A percentile compares a stretch with the other conserved stretches of the same genome.
Conservation (phyloP, 148 eudicot species). For the Fagopyrum homotropicum region DNA sequence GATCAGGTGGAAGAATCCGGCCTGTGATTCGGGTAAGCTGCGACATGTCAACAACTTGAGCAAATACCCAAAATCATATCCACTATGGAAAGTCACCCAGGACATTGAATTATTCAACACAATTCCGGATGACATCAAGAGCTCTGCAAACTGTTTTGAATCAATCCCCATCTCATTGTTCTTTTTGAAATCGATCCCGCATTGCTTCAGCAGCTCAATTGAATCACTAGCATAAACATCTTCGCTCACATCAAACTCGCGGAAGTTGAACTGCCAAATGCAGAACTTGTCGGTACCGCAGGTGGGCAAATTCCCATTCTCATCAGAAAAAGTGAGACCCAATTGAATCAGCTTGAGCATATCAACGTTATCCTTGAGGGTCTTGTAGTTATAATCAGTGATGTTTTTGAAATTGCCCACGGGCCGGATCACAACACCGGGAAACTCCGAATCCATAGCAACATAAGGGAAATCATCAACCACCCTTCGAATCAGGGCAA, state of each 20-base stretch:
- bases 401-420: conserved; percentile 8
- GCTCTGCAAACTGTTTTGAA: conserved; percentile 8
- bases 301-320: conserved; percentile 14
- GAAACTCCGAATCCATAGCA: conserved; percentile 16
- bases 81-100: conserved; percentile 13
- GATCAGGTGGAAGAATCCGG: conserved; percentile 12
- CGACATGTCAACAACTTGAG: conserved; percentile 8
- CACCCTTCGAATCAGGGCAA: conserved; percentile 5
- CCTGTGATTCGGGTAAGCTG: conserved; percentile 5
- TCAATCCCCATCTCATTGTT: conserved; percentile 5
- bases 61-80: conserved; percentile 16
- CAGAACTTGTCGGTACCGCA: conserved; percentile 14
- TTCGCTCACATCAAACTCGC: conserved; percentile 9
- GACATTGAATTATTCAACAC: conserved; percentile 5
- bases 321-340: conserved; percentile 14
- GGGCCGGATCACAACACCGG: conserved; percentile 12
- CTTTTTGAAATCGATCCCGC: conserved; percentile 16
- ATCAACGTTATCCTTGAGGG: conserved; percentile 10
- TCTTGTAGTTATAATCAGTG: conserved; percentile 11
- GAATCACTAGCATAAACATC: conserved; percentile 9
- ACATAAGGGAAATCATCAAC: conserved; percentile 14
- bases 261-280: conserved; percentile 17
- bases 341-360: conserved; percentile 14
- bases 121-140: conserved; percentile 12
- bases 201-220: conserved; percentile 10